Evolutionary conservation across 805 yeast species (phyloP).

Genomic region (Deakozyma indianensis): DNA sequence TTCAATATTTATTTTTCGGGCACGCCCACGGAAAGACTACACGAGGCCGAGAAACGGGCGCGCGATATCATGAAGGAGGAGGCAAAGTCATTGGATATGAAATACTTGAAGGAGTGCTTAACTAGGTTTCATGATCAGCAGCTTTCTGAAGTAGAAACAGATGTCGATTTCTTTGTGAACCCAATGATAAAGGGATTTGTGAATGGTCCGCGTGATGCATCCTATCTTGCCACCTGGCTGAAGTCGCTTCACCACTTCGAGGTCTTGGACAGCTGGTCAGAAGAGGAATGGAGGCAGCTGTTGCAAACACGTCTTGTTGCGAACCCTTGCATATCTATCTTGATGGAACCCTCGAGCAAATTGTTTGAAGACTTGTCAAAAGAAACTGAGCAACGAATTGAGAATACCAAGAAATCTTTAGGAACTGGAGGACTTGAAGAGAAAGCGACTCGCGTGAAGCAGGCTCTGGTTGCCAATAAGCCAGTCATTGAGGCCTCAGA

Average conservation of each 20-base stretch:
- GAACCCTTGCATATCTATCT: constrained; percentile 47
- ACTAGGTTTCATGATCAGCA: constrained; percentile 10
- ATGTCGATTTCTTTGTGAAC: constrained; percentile 35
- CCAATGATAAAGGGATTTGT: constrained; percentile 32
- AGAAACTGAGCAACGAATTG: constrained; percentile 34
- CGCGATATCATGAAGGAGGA: constrained; percentile 33
- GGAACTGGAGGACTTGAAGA: constrained; percentile 48
- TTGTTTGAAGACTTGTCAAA: constrained; percentile 39
- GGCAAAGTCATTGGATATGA: constrained; percentile 41
- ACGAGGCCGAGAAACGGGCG: constrained; percentile 37
- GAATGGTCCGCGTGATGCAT: constrained; percentile 55
- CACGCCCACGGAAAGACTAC: constrained; percentile 56
- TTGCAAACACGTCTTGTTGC: constrained; percentile 40
- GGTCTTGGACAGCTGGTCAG: constrained; percentile 42
- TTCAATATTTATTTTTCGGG: constrained; percentile 44
- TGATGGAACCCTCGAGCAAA: constrained; percentile 56
- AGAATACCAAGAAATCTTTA: constrained; percentile 34
- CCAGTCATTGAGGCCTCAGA: constrained; percentile 61
- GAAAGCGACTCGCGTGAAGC: constrained; percentile 35
- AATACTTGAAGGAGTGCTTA: constrained; percentile 51
- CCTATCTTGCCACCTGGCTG: constrained; percentile 40
- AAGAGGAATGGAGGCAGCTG: constrained; percentile 51
- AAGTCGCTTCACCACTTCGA: constrained; percentile 48
- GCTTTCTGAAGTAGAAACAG: background rate
- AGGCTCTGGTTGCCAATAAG: constrained; percentile 57